phyloP scores from a whole-genome alignment of 306 rosid genomes.

The Prunus salicina region DNA sequence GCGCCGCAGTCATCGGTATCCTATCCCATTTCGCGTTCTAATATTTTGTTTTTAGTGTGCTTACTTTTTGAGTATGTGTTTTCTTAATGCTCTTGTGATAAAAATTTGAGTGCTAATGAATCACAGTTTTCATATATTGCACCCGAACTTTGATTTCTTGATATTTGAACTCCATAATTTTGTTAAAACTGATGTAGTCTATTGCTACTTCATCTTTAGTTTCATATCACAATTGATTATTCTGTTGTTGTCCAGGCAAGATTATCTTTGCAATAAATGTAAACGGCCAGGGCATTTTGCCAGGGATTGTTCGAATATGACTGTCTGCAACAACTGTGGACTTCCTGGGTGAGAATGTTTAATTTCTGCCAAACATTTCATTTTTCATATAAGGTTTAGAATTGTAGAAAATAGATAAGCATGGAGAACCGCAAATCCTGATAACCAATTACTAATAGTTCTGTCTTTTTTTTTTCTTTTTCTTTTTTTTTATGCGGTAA shows the following conservation, averaged over 20 bases:
- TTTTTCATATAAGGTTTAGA: not conserved
- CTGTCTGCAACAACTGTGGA: constrained; percentile 28
- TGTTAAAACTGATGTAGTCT: not conserved
- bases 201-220: not conserved
- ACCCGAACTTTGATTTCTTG: not conserved
- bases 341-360: constrained; percentile 26
- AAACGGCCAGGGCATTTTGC: constrained; percentile 32
- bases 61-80: not conserved
- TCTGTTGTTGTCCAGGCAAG: constrained; percentile 11
- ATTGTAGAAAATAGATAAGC: not conserved
- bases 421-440: not conserved
- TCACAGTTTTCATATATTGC: not conserved
- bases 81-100: not conserved
- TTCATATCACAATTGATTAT: not conserved
- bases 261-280: constrained; percentile 25
- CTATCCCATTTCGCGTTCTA: not conserved
- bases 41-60: not conserved
- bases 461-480: not conserved
- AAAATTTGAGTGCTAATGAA: not conserved
- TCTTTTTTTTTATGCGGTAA: not conserved
- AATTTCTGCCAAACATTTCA: not conserved
- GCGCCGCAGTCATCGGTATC: not conserved
- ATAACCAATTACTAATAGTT: no score
- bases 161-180: not conserved
- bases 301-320: constrained; percentile 22